Percentiles rank a stretch among this genome's conserved stretches.
These are phyloP conservation scores for Malassezia psittaci DNA, from an alignment of 1,284 basidiomycete genomes.

Conservation along the genomic window DNA sequence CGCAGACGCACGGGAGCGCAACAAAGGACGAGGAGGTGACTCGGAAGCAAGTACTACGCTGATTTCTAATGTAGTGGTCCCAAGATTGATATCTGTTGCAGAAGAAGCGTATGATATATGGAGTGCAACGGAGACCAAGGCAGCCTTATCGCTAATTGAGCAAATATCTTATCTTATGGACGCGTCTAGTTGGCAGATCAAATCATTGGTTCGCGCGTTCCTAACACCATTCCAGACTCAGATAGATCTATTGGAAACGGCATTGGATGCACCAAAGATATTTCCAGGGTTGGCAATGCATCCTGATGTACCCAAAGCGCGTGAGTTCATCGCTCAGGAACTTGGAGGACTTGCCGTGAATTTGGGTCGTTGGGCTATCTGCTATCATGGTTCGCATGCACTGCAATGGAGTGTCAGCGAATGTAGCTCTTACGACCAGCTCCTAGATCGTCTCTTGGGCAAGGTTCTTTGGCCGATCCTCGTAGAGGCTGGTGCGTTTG, in stretches of 20 bases:
- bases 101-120: slow-evolving; percentile 25
- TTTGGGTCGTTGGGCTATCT: slow-evolving; percentile 7
- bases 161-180: slow-evolving; percentile 23
- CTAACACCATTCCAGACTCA: background rate
- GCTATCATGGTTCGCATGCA: slow-evolving; percentile 10
- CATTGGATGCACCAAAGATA: background rate
- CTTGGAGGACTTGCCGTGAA: background rate
- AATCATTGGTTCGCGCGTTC: slow-evolving; percentile 17
- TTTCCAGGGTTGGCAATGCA: slow-evolving; percentile 7
- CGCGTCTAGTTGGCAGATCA: slow-evolving; percentile 12
- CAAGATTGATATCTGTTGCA: slow-evolving; percentile 16
- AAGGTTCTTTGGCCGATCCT: background rate
- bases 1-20: background rate
- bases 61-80: slow-evolving; percentile 24
- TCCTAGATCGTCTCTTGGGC: slow-evolving; percentile 1
- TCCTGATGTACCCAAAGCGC: slow-evolving; percentile 2
- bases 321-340: background rate
- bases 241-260: background rate
- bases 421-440: background rate
- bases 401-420: slow-evolving; percentile 7
- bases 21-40: slow-evolving; percentile 24
- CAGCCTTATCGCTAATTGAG: slow-evolving; percentile 20
- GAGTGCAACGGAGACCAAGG: slow-evolving; percentile 17
- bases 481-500: background rate
- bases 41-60: slow-evolving; percentile 28